Evolutionary conservation across 1,284 basidiomycete species (phyloP).

Genomic region (Cutaneotrichosporon dermatis): DNA sequence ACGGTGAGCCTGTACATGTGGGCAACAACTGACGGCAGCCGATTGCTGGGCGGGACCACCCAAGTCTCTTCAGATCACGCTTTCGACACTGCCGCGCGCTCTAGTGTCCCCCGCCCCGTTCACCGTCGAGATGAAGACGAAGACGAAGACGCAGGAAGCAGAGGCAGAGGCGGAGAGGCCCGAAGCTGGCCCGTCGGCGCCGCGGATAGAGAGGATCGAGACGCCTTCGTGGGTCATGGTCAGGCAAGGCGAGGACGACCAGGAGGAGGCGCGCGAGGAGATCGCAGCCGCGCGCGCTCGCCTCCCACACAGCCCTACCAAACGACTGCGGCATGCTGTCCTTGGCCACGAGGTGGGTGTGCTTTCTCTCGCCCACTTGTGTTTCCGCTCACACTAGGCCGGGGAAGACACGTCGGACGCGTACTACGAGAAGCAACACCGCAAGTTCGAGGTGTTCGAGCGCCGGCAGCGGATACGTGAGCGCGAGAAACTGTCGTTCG

Average conservation of each 20-base stretch:
- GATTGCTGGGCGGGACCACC: slow-evolving; percentile 68
- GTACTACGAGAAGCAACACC: slow-evolving; percentile 76
- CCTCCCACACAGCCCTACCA: slow-evolving; percentile 22
- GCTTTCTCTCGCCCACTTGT: neutral
- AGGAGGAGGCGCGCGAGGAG: slow-evolving; percentile 41
- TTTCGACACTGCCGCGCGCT: slow-evolving; percentile 56
- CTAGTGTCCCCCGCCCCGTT: slow-evolving; percentile 23
- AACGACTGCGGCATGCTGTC: slow-evolving; percentile 25
- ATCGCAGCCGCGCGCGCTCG: slow-evolving; percentile 9
- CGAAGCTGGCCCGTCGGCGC: slow-evolving; percentile 15
- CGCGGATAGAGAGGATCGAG: slow-evolving; percentile 24
- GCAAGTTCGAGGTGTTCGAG: slow-evolving; percentile 79
- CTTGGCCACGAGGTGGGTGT: slow-evolving; percentile 23
- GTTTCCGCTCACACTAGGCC: slow-evolving; percentile 48
- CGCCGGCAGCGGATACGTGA: slow-evolving; percentile 77
- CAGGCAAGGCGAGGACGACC: slow-evolving; percentile 38
- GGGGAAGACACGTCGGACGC: slow-evolving; percentile 72
- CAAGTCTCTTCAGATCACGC: slow-evolving; percentile 56
- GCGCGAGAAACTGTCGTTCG: slow-evolving; percentile 82
- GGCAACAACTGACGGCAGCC: slow-evolving; percentile 49
- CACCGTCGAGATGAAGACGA: slow-evolving; percentile 4
- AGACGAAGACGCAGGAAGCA: neutral
- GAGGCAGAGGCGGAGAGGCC: slow-evolving; percentile 14
- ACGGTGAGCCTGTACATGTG: slow-evolving; percentile 52
- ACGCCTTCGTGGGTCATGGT: slow-evolving; percentile 40